Evolutionary conservation across 208 protist species (phyloP), one percentile per base, ranked within the genome.

Genomic region (Trypanosoma conorhini): DNA sequence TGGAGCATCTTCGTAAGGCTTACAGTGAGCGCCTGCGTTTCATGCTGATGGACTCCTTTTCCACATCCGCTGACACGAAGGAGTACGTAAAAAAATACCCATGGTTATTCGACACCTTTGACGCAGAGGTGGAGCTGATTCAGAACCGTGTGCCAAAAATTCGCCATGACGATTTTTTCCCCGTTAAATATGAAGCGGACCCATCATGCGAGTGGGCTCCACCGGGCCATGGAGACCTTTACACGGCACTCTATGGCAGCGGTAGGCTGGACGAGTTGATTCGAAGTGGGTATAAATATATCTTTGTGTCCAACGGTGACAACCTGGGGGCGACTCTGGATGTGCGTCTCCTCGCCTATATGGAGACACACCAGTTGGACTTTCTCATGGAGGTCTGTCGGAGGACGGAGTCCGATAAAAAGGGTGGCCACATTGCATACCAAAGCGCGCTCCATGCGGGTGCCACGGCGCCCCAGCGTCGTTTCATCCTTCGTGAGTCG

Each of bases 271-370:
- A 97, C 44, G 65, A 83, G 7, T 81, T 98, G 21, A 31, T 94
- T 15, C 21, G 76, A 10, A 75, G 91, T 64, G 98, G 98, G 38
- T 98, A 95, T 73, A 85, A 98, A 63, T 99, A 98, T 77, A 87
- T 99, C 68, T 99, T 99, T 72, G 91, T 99, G 22, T 99, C 96
- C 67, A 99, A 99, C 88, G 87, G 96, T 62, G 99, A 99, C 91
- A 99, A 99, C 91, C 90, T 99, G 21, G 99, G 99, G 55, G 95
- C 94, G 4, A 93, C 86, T 24, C 72, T 96, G 26, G 88, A 97
- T 78, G 62, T 67, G 60, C 80, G 84, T 24, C 90, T 99, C 77
- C 72, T 99, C 48, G 69, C 83, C 35, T 86, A 98, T 83, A 93
- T 99, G 79, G 67, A 80, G 30, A 61, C 86, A 21, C 70, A 87